Base-by-base conservation (phyloP, 176 grass and related monocot genomes). In the Raddia distichophylla region DNA sequence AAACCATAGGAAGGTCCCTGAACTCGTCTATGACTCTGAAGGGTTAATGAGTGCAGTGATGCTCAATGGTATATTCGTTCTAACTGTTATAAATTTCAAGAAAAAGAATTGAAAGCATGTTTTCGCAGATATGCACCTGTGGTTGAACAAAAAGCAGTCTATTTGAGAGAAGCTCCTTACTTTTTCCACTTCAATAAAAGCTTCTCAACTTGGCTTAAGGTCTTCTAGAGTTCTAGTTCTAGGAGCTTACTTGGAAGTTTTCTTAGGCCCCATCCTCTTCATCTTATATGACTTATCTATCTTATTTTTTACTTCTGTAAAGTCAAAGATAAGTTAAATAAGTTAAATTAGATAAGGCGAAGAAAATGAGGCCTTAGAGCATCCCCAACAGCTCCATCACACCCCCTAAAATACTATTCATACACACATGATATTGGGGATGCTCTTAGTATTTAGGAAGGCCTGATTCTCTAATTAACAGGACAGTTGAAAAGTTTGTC, bases 151-250 rank as follows among this genome's bases (percentile, higher is more conserved):
- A 20, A 53, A 83, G n/a, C 14, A 65, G 52, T 34, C 1, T 68
- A 12, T 61, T 53, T 71, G 56, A 45, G 3, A 10, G 19, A 40
- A 13, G 7, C 48, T 76, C 5, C 14, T 60, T 37, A 8, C 33
- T 19, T 51, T 82, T 69, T 67, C 6, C 49, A 60, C 53, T 67
- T 80, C 58, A 79, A 43, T 80, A 73, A 72, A 73, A 73, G 4
- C 40, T 74, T 85, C 73, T 60, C 52, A 48, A 51, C 10, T 49
- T 78, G 8, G 40, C 79, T 73, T 65, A 56, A 69, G 34, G 32
- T 87, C 74, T 46, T 68, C 40, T 27, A 27, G 27, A 27, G 27
- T 27, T 27, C 27, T 27, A 27, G 27, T 27, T 27, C 27, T 52
- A 75, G 60, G 46, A 64, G 85, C 9, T 14, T 85, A 76, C 46